These are phyloP conservation scores for Penicillium turbatum DNA, from an alignment of 495 filamentous ascomycete genomes.

Conservation along the genomic window DNA sequence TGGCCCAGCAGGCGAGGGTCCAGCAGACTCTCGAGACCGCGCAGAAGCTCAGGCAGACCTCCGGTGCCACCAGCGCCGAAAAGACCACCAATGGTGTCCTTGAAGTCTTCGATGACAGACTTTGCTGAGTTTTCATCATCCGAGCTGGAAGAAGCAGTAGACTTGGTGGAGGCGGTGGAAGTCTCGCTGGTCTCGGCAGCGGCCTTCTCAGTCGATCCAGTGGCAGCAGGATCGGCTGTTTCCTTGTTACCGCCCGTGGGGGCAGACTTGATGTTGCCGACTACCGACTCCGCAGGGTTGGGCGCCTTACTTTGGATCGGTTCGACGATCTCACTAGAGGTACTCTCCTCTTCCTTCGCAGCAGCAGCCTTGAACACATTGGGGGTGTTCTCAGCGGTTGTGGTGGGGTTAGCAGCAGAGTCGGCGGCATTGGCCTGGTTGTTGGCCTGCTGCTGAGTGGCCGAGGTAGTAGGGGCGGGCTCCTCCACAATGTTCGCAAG, in stretches of 20 bases:
- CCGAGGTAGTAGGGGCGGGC: not conserved
- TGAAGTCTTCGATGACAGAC: not conserved
- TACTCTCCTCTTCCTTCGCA: not conserved
- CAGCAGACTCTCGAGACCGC: constrained; percentile 17
- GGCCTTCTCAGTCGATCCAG: not conserved
- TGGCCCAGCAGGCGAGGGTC: constrained; percentile 25
- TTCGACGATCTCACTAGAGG: not conserved
- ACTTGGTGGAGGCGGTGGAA: constrained; percentile 4
- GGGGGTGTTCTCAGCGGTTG: not conserved
- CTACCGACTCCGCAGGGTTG: not conserved
- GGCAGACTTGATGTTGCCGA: not conserved
- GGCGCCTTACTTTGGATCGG: not conserved
- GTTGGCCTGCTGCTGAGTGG: constrained; percentile 1
- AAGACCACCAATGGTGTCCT: not conserved
- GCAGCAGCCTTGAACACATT: not conserved
- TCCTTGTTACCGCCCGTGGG: not conserved
- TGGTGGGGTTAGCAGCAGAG: constrained; percentile 2
- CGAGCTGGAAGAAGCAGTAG: constrained; percentile 8
- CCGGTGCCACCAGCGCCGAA: constrained; percentile 2
- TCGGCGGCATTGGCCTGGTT: constrained; percentile 11
- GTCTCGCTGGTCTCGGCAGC: not conserved
- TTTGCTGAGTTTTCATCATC: not conserved
- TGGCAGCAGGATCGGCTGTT: not conserved
- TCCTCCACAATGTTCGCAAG: not conserved
- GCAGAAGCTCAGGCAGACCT: constrained; percentile 8